phyloP scores from a whole-genome alignment of 768 basidiomycete species.

The Lentinula guzmanii region DNA sequence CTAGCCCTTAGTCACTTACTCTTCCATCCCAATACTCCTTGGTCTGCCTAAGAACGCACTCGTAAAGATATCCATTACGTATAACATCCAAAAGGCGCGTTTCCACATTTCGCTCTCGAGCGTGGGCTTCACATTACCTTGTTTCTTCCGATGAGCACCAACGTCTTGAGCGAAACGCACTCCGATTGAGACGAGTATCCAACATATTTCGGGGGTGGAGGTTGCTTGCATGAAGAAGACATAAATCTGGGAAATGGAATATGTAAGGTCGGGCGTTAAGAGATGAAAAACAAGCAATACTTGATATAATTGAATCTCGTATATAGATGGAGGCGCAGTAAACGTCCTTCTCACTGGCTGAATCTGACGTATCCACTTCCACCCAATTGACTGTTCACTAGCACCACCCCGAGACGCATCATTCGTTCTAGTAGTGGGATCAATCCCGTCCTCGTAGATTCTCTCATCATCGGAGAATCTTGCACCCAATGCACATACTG shows the following conservation, averaged over 20 bases:
- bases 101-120: conserved; percentile 60
- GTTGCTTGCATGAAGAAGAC: conserved; percentile 37
- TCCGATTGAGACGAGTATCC: conserved; percentile 48
- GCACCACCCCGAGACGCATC: background rate
- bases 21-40: conserved; percentile 50
- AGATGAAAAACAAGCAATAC: conserved; percentile 19
- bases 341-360: conserved; percentile 39
- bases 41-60: conserved; percentile 50
- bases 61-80: conserved; percentile 13
- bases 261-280: background rate
- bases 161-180: conserved; percentile 56
- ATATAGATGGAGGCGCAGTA: conserved; percentile 42
- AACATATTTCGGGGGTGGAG: conserved; percentile 40
- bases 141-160: conserved; percentile 44
- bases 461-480: conserved; percentile 36
- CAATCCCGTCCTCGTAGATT: conserved; percentile 16
- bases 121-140: conserved; percentile 21
- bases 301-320: conserved; percentile 52
- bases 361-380: conserved; percentile 43
- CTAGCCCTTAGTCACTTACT: conserved; percentile 27
- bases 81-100: conserved; percentile 40
- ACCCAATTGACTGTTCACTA: conserved; percentile 31
- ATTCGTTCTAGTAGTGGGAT: background rate
- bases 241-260: conserved; percentile 24
- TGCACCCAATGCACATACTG: conserved; percentile 47